Evolutionary conservation across 2,329 filamentous ascomycete species (phyloP), one percentile per base, ranked within the genome.

Genomic region (Pleoardoris graminearum): DNA sequence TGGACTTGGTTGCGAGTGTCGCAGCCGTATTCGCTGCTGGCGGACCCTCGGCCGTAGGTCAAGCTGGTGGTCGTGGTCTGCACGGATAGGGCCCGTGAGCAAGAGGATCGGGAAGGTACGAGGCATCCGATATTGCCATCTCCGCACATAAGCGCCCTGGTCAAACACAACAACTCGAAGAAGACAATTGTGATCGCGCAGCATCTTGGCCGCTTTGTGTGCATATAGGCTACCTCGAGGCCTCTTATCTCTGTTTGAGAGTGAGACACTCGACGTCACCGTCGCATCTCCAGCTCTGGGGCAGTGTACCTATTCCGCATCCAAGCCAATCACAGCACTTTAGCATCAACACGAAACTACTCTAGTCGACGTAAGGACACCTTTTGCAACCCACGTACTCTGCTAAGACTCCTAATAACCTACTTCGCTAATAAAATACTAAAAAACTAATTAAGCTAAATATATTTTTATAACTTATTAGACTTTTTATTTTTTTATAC

Each of bases 181-280:
- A n/a, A n/a, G n/a, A n/a, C n/a, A n/a, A n/a, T n/a, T n/a, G n/a
- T n/a, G n/a, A n/a, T n/a, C n/a, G n/a, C n/a, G n/a, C n/a, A n/a
- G n/a, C n/a, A n/a, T n/a, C n/a, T n/a, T n/a, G n/a, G n/a, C n/a
- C n/a, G n/a, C n/a, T n/a, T n/a, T n/a, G n/a, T 16, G n/a, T 16
- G 10, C 33, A 36, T 16, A n/a, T 29, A 50, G 35, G 21, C 47
- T 30, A 6, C 35, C 1, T 21, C 35, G 7, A 49, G 25, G 46
- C 39, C 17, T 37, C 35, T 46, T 22, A 14, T n/a, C 33, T 30
- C 5, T 38, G 42, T 48, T 46, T 22, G 19, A 47, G 37, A 33
- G 29, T 55, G 53, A 55, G 51, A 55, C 53, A 51, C 21, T 37
- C 45, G 44, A 55, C 53, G 53, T 55, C 53, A 55, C 48, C 27